Evolutionary conservation across 352 stramenopile species (phyloP).

Genomic region (Lagenidium giganteum): DNA sequence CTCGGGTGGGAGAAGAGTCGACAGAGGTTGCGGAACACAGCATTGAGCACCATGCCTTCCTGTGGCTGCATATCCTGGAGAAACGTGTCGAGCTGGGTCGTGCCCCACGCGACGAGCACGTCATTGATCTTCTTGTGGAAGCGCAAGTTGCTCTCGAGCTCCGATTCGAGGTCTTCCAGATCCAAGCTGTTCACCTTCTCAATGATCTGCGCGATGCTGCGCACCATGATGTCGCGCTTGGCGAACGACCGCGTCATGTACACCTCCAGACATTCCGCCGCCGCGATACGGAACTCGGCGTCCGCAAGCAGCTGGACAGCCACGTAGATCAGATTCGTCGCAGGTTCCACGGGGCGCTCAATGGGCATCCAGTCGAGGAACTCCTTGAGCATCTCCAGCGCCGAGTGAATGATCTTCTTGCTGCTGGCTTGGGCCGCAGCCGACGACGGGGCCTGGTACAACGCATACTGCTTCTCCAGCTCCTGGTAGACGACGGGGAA

Average conservation of each 20-base stretch:
- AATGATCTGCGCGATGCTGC: slow-evolving; percentile 47
- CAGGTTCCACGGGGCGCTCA: slow-evolving; percentile 41
- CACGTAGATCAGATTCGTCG: slow-evolving; percentile 61
- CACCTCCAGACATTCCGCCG: slow-evolving; percentile 65
- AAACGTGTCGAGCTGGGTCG: slow-evolving; percentile 56
- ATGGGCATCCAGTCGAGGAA: slow-evolving; percentile 83
- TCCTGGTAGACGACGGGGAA: slow-evolving; percentile 70
- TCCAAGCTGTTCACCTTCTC: slow-evolving; percentile 48
- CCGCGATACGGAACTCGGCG: slow-evolving; percentile 40
- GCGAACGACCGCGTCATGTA: slow-evolving; percentile 65
- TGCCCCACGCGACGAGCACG: slow-evolving; percentile 64
- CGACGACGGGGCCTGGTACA: slow-evolving; percentile 37
- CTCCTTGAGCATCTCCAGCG: slow-evolving; percentile 70
- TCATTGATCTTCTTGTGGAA: slow-evolving; percentile 81
- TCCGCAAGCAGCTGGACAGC: slow-evolving; percentile 53
- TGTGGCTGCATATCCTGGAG: slow-evolving; percentile 31
- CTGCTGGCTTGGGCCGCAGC: slow-evolving; percentile 21
- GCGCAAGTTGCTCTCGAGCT: slow-evolving; percentile 43
- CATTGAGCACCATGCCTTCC: slow-evolving; percentile 40
- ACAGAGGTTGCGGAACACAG: slow-evolving; percentile 41
- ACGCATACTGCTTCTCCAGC: slow-evolving; percentile 63
- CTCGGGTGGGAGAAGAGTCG: slow-evolving; percentile 62
- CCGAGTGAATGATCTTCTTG: slow-evolving; percentile 52
- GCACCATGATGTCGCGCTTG: slow-evolving; percentile 57
- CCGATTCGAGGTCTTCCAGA: slow-evolving; percentile 29